Evolutionary conservation across 768 basidiomycete genomes (phyloP), one percentile per base, ranked within the genome.

Genomic region (Baorangia bicolor): DNA sequence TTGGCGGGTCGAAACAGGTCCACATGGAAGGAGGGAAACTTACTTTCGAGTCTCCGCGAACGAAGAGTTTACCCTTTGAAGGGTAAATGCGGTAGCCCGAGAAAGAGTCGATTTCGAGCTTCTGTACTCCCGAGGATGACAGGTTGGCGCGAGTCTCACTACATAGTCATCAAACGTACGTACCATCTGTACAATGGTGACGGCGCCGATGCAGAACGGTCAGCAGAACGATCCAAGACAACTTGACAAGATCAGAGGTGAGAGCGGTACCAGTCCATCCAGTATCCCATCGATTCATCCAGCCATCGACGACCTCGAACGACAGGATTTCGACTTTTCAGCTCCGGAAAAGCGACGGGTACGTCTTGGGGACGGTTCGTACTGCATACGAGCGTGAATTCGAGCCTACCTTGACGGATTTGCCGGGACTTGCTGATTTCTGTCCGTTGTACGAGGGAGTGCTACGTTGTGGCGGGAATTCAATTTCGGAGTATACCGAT

Each of bases 51-150:
- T 96, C 94, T 65, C 92, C 92, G 65, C 94, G 89, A 72, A 96
- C 92, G 73, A 95, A 95, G 66, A 93, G 84, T 72, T 90, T 91
- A 74, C 95, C 96, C 89, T 90, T 96, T 77, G 86, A 86, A 64
- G 96, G 96, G 87, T 98, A 99, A 82, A 99, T 95, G 70, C 89
- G 88, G 85, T 81, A 94, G 68, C 92, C 92, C 69, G 94, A 96
- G 85, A 99, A 98, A 56, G 88, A 88, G 82, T 98, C 97, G 79
- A 94, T 90, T 79, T 98, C 96, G 82, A 98, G 87, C 87, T 98
- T 98, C 90, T 92, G 59, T 57, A 66, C 66, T 69, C 70, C 70
- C 46, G 28, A 38, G 37, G 38, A 13, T 2, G 7, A 40, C 20
- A 14, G 30, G 49, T 66, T 16, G 48, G 53, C 23, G 43, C 27